These are phyloP conservation scores for Niebla homalea DNA, from an alignment of 495 filamentous ascomycete species.

Conservation along the genomic window DNA sequence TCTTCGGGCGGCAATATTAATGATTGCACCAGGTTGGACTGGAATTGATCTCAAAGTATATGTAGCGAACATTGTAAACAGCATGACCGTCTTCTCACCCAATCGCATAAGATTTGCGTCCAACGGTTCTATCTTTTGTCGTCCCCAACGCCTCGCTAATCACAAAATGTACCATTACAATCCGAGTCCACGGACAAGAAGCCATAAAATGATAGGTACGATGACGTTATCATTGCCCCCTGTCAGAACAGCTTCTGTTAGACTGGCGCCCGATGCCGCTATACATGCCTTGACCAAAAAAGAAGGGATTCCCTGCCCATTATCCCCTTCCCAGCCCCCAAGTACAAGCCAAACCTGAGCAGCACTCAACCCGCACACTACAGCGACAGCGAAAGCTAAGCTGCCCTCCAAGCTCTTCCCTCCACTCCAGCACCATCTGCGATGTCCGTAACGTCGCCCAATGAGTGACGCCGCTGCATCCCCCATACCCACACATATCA, in stretches of 20 bases:
- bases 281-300: conserved; percentile 44
- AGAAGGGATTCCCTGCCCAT: conserved; percentile 26
- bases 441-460: conserved; percentile 70
- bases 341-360: conserved; percentile 62
- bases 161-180: conserved; percentile 34
- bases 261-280: conserved; percentile 69
- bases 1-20: neutral
- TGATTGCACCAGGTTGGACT: no score
- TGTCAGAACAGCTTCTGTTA: conserved; percentile 89
- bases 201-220: conserved; percentile 89
- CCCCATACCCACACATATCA: conserved; percentile 88
- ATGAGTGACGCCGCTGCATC: conserved; percentile 91
- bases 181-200: conserved; percentile 65
- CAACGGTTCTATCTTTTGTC: neutral
- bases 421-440: conserved; percentile 93
- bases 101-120: neutral
- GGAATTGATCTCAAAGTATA: no score
- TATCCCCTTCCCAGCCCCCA: conserved; percentile 49
- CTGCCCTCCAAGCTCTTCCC: conserved; percentile 93
- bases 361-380: conserved; percentile 56
- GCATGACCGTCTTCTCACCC: neutral
- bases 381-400: conserved; percentile 68
- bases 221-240: conserved; percentile 98
- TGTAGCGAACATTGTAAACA: no score
- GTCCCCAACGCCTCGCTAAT: conserved; percentile 8